phyloP scores from a whole-genome alignment of 2,329 filamentous ascomycete species.

The Fusarium veterinarium region DNA sequence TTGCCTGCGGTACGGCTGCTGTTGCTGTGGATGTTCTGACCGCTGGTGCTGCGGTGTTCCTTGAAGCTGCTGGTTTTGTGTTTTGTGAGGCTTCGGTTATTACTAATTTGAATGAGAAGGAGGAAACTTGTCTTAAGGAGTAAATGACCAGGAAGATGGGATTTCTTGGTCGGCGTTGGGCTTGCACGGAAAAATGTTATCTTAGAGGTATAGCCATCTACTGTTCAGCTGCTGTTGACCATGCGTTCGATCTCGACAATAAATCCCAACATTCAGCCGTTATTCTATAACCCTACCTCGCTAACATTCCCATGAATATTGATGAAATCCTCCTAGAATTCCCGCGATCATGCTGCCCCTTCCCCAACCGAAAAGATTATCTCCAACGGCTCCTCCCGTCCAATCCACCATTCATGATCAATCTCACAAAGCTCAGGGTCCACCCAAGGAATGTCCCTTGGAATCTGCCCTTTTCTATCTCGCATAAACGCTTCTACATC shows the following conservation, averaged over 20 bases:
- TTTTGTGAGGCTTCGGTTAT: background rate
- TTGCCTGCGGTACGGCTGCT: background rate
- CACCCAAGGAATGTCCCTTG: background rate
- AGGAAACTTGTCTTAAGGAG: background rate
- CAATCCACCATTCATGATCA: background rate
- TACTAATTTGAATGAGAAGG: background rate
- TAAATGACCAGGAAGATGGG: accelerated
- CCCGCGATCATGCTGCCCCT: background rate
- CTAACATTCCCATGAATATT: too few relatives aligned
- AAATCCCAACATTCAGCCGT: accelerated
- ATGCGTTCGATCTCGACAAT: background rate
- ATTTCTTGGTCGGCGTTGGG: accelerated
- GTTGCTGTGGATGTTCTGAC: background rate
- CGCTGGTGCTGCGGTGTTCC: background rate
- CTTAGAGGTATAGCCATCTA: accelerated
- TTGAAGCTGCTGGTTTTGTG: background rate
- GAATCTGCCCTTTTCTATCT: background rate
- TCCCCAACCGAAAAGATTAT: background rate
- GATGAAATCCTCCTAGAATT: background rate
- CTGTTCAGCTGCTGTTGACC: too few relatives aligned
- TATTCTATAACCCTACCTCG: accelerated
- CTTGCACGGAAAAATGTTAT: accelerated
- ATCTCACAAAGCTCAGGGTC: background rate
- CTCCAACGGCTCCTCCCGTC: background rate
- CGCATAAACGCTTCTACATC: background rate